phyloP scores from a whole-genome alignment of 148 eudicot genomes.

The Pharnaceum exiguum region DNA sequence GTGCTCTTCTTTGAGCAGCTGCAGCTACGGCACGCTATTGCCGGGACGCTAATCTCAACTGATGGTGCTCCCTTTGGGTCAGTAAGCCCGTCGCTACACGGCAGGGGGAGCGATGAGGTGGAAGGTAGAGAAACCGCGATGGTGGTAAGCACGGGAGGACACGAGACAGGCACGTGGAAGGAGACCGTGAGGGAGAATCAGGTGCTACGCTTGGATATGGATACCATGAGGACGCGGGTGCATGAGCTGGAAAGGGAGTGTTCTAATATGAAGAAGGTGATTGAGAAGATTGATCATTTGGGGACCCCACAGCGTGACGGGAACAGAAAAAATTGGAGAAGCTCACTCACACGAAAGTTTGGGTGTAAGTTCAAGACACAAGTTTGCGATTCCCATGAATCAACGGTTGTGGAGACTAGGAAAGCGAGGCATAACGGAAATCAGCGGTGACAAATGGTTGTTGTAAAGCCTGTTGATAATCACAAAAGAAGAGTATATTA shows the following conservation, averaged over 20 bases:
- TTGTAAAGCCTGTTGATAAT: no score
- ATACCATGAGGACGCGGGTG: constrained; percentile 80
- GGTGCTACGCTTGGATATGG: constrained; percentile 81
- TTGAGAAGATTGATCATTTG: constrained; percentile 53
- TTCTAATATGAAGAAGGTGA: constrained; percentile 68
- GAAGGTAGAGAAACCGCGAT: not conserved
- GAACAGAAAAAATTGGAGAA: constrained; percentile 32
- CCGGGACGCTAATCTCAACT: constrained; percentile 57
- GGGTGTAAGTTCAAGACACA: constrained; percentile 96
- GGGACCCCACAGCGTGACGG: constrained; percentile 15
- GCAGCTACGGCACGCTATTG: constrained; percentile 92
- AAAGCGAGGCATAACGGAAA: constrained; percentile 34
- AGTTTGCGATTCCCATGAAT: constrained; percentile 89
- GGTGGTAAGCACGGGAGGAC: not conserved
- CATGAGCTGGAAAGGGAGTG: constrained; percentile 88
- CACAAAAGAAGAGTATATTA: no score
- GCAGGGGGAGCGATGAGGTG: constrained; percentile 8
- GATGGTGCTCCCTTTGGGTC: constrained; percentile 14
- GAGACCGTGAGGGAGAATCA: constrained; percentile 63
- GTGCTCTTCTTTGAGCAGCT: constrained; percentile 96
- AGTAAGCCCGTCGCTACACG: constrained; percentile 4
- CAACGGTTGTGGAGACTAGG: constrained; percentile 52
- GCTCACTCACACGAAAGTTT: constrained; percentile 39
- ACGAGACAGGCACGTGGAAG: constrained; percentile 37
- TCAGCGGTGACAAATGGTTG: constrained; percentile 12